A percentile compares a stretch with the other conserved stretches of the same genome.
Evolutionary conservation across 169 alveolate species (phyloP).

Genomic region (Perkinsus olseni): DNA sequence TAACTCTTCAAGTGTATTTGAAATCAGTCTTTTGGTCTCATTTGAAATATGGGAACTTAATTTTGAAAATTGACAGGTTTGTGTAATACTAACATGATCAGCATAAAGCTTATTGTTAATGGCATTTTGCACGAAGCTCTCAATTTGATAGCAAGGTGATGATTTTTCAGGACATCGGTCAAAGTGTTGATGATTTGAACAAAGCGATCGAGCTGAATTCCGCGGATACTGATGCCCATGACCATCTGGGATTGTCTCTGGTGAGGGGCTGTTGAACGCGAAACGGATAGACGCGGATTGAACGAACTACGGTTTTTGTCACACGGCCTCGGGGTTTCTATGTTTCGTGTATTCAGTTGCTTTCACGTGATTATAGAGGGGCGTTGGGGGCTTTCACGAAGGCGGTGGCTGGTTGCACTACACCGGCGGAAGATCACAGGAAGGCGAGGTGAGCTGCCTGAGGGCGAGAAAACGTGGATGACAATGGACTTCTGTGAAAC

Average conservation of each 20-base stretch:
- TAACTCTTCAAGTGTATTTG: too few species aligned
- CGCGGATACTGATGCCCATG: not conserved
- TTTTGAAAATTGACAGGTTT: too few species aligned
- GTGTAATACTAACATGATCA: too few species aligned
- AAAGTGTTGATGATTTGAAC: not conserved
- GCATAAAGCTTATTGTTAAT: too few species aligned
- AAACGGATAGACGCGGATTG: too few species aligned
- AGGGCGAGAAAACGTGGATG: not conserved
- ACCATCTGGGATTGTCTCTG: not conserved
- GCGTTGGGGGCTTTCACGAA: not conserved
- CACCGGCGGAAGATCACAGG: not conserved
- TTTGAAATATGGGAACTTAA: too few species aligned
- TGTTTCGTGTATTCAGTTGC: not conserved
- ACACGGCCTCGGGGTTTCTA: too few species aligned
- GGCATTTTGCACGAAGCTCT: not conserved
- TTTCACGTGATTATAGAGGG: not conserved
- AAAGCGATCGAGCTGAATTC: not conserved
- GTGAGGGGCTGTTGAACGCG: not conserved
- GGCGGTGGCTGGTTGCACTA: not conserved
- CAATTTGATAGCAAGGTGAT: not conserved
- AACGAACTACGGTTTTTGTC: too few species aligned
- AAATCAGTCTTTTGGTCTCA: too few species aligned
- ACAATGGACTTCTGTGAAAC: not conserved
- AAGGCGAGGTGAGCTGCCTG: not conserved
- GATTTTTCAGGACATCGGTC: not conserved